Base-by-base conservation (phyloP, 1,284 basidiomycete genomes). In the Rhodofomes roseus region DNA sequence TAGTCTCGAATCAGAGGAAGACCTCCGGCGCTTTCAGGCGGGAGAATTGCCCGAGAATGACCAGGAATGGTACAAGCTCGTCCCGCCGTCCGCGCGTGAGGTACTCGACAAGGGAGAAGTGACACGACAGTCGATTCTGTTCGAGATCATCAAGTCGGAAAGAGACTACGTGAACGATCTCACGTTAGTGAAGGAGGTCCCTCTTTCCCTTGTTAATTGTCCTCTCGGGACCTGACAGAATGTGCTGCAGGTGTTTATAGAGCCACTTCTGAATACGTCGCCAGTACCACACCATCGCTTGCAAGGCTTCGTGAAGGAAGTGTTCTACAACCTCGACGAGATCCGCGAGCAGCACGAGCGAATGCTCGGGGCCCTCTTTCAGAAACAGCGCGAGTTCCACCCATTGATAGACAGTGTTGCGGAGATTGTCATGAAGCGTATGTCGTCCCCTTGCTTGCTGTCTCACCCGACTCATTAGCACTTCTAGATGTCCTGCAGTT, bases 101-200 rank as follows among this genome's bases (percentile, higher is more conserved):
- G 85, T 84, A 0, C 74, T 94, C 1, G 86, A 84, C 22, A 83
- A 85, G 67, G 72, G 81, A 56, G 92, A 93, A 70, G 86, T 92
- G 14, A 83, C 88, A 61, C 79, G 92, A 50, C 92, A 95, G 70
- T 92, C 87, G 14, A 82, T 90, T 7, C 79, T 93, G 36, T 95
- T 93, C 69, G 92, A 94, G 68, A 72, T 93, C 50, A 86, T 93
- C 74, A 90, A 90, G 73, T 84, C 88, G 0, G 92, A 95, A 74
- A 80, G 83, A 64, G 88, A 91, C 63, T 94, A 93, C 71, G 90
- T 93, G 11, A 66, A 77, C 36, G 92, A 93, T 73, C 72, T 94
- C 62, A 79, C 85, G 66, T 77, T 86, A 6, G 78, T 93, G 27
- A 76, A 81, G 66, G 81, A 90, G 68, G 91, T 89, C 64, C 51